These are phyloP conservation scores for Termitomyces sp. DNA, from an alignment of 768 basidiomycete genomes.

Conservation along the genomic window DNA sequence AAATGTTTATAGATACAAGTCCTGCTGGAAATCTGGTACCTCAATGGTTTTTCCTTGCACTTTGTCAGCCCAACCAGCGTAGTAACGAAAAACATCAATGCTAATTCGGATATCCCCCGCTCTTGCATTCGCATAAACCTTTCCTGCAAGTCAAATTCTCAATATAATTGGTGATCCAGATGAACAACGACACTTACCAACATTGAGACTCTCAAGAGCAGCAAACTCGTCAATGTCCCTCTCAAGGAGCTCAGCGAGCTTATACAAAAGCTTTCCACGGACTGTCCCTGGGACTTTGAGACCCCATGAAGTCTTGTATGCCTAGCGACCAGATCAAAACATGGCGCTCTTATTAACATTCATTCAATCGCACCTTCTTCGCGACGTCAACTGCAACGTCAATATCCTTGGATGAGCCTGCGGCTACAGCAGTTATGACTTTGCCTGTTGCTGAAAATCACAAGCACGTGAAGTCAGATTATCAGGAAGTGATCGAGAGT, in stretches of 20 bases:
- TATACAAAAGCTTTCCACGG: constrained; percentile 23
- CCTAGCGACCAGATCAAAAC: constrained; percentile 12
- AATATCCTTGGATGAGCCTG: constrained; percentile 56
- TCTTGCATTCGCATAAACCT: constrained; percentile 45
- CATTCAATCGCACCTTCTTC: constrained; percentile 33
- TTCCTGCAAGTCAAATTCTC: constrained; percentile 29
- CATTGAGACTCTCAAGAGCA: constrained; percentile 20
- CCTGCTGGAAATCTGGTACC: constrained; percentile 2
- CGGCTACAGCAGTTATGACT: constrained; percentile 42
- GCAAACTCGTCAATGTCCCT: constrained; percentile 22
- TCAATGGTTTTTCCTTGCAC: constrained; percentile 66
- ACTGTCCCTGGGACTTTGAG: constrained; percentile 41
- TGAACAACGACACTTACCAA: constrained; percentile 12
- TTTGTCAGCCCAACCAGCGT: constrained; percentile 87
- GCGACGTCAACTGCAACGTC: constrained; percentile 59
- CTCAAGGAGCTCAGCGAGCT: constrained; percentile 25
- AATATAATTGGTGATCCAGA: not conserved
- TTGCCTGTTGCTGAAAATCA: constrained; percentile 48
- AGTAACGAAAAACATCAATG: constrained; percentile 58
- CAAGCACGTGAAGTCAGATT: constrained; percentile 6
- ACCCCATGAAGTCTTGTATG: constrained; percentile 60
- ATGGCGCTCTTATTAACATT: not conserved
- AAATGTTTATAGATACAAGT: not conserved
- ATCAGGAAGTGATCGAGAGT: constrained; percentile 17
- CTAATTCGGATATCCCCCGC: constrained; percentile 40